A percentile compares a stretch with the other conserved stretches of the same genome.
Evolutionary conservation across 345 rosid species (phyloP).

Genomic region (Syzygium jambos): DNA sequence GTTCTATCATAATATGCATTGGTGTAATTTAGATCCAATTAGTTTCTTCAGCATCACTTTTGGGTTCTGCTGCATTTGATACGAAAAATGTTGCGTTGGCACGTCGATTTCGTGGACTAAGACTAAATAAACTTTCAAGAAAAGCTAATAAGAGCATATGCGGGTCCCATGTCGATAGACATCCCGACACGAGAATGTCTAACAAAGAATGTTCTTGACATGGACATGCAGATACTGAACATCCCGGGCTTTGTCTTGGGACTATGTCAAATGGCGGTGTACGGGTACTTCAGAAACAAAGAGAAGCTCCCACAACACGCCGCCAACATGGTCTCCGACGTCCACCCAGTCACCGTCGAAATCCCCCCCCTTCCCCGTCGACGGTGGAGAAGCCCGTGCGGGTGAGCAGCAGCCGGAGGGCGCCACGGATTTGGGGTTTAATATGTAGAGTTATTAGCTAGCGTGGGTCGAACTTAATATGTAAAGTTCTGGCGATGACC

Average conservation of each 20-base stretch:
- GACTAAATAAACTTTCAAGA: neutral
- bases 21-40: neutral
- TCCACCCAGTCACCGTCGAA: slow-evolving; percentile 9
- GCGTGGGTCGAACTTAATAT: too few species aligned
- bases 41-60: too few species aligned
- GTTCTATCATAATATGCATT: neutral
- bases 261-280: slow-evolving; percentile 58
- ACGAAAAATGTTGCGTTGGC: too few species aligned
- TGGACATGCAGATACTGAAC: slow-evolving; percentile 53
- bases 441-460: too few species aligned
- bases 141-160: neutral
- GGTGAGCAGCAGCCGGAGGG: neutral
- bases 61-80: too few species aligned
- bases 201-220: neutral
- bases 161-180: neutral
- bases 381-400: neutral
- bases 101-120: neutral
- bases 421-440: neutral
- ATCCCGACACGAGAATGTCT: neutral
- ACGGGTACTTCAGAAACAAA: slow-evolving; percentile 39
- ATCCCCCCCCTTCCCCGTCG: neutral
- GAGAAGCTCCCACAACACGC: slow-evolving; percentile 16
- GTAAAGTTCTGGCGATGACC: too few species aligned
- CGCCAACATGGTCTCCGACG: slow-evolving; percentile 15
- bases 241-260: slow-evolving; percentile 67